Conservation (phyloP, 2,329 filamentous ascomycete genomes). For the Didymosphaeria variabile region DNA sequence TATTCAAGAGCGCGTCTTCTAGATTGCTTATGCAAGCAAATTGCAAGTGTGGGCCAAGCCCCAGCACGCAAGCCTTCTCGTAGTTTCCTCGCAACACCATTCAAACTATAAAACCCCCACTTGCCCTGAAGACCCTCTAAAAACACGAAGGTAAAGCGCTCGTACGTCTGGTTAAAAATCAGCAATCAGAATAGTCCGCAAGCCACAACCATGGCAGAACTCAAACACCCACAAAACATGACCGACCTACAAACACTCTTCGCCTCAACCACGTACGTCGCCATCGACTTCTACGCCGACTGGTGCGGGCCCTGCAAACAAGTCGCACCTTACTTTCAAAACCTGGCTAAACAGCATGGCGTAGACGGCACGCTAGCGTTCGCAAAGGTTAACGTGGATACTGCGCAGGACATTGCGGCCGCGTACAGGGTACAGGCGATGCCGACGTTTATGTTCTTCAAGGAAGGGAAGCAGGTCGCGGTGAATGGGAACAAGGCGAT, state of each 20-base stretch:
- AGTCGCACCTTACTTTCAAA: not conserved
- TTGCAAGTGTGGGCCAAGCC: not conserved
- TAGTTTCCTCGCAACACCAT: not conserved
- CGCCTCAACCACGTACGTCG: not conserved
- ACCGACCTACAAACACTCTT: not conserved
- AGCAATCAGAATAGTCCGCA: not conserved
- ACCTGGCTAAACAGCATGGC: not conserved
- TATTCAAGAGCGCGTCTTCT: not conserved
- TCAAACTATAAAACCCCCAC: not conserved
- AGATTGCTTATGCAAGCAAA: not conserved
- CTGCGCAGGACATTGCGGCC: not conserved
- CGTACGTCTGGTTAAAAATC: not conserved
- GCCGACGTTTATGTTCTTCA: not conserved
- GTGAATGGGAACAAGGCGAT: not conserved
- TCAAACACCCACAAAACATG: not conserved
- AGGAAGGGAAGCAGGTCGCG: not conserved
- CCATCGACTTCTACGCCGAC: conserved; percentile 9
- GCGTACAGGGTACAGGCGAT: not conserved
- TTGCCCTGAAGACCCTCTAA: not conserved
- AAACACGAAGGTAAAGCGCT: not conserved
- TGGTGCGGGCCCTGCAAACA: conserved; percentile 4
- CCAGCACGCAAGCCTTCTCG: not conserved
- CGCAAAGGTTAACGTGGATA: not conserved
- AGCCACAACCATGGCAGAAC: not conserved
- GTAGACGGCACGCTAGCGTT: not conserved